phyloP scores from a whole-genome alignment of 495 filamentous ascomycete species.

The Articulospora tetracladia region DNA sequence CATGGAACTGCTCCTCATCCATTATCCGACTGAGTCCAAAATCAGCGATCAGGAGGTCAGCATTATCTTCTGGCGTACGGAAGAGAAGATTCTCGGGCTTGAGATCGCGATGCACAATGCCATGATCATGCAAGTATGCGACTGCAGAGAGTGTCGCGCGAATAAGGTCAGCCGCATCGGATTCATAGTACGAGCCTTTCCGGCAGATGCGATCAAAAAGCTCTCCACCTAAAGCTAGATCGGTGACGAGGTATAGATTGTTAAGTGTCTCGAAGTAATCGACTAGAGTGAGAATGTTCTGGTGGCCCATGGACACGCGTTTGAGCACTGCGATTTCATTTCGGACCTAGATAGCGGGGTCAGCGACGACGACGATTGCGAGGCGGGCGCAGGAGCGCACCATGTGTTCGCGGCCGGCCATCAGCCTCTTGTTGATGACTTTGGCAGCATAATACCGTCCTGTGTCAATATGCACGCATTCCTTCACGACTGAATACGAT shows the following conservation, averaged over 20 bases:
- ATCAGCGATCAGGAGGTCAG: conserved; percentile 91
- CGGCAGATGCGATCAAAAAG: conserved; percentile 98
- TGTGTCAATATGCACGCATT: conserved; percentile 98
- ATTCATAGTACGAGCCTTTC: conserved; percentile 97
- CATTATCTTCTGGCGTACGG: conserved; percentile 76
- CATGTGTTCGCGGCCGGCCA: conserved; percentile 98
- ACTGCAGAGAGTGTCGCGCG: conserved; percentile 95
- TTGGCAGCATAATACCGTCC: conserved; percentile 98
- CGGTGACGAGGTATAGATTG: conserved; percentile 96
- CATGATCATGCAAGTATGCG: conserved; percentile 96
- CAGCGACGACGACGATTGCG: neutral
- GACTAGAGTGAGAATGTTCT: conserved; percentile 94
- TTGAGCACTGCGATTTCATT: conserved; percentile 98
- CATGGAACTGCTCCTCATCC: conserved; percentile 99
- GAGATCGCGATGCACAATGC: conserved; percentile 88
- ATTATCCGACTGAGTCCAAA: conserved; percentile 94
- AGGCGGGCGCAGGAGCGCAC: conserved; percentile 42
- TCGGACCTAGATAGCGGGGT: conserved; percentile 59
- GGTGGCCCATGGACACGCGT: conserved; percentile 94
- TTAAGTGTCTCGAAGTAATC: conserved; percentile 99
- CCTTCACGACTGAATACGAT: conserved; percentile 98
- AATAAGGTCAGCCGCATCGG: conserved; percentile 91
- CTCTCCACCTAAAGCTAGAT: conserved; percentile 93
- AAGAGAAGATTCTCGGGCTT: conserved; percentile 78
- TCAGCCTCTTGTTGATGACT: conserved; percentile 97